These are phyloP conservation scores for Cordyceps cicadae DNA, from an alignment of 2,329 filamentous ascomycete species.

Conservation along the genomic window DNA sequence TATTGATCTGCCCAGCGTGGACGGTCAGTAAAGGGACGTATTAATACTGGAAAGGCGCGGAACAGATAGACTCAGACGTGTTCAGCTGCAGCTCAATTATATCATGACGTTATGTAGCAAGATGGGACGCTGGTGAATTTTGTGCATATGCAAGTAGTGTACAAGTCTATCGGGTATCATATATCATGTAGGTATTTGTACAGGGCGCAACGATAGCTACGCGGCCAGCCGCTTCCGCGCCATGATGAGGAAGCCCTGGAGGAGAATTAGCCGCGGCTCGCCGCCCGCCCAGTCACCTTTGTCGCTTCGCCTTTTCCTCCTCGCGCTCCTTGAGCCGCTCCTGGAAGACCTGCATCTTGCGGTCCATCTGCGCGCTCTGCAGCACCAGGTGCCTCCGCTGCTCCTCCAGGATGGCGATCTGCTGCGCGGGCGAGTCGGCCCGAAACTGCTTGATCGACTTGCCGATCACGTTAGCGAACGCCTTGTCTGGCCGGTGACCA, in stretches of 20 bases:
- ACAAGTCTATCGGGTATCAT: conserved; percentile 16
- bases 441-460: conserved; percentile 31
- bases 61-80: conserved; percentile 4
- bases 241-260: background rate
- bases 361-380: conserved; percentile 32
- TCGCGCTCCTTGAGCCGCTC: conserved; percentile 31
- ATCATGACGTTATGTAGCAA: conserved; percentile 5
- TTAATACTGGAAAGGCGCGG: background rate
- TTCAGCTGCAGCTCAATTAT: conserved; percentile 13
- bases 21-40: conserved; percentile 29
- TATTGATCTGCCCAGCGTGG: conserved; percentile 56
- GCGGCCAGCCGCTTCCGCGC: background rate
- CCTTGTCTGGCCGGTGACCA: too few species aligned
- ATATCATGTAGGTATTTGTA: background rate
- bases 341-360: conserved; percentile 33
- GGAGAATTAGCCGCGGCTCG: too few species aligned
- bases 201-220: background rate
- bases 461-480: background rate
- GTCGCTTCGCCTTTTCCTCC: conserved; percentile 11
- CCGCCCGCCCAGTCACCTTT: background rate
- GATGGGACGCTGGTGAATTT: background rate
- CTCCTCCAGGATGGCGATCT: conserved; percentile 36
- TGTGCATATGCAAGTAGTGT: conserved; percentile 11
- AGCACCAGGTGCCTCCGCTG: conserved; percentile 32
- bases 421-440: conserved; percentile 32